phyloP scores from a whole-genome alignment of 2,329 filamentous ascomycete genomes.

The Exophiala sideris region DNA sequence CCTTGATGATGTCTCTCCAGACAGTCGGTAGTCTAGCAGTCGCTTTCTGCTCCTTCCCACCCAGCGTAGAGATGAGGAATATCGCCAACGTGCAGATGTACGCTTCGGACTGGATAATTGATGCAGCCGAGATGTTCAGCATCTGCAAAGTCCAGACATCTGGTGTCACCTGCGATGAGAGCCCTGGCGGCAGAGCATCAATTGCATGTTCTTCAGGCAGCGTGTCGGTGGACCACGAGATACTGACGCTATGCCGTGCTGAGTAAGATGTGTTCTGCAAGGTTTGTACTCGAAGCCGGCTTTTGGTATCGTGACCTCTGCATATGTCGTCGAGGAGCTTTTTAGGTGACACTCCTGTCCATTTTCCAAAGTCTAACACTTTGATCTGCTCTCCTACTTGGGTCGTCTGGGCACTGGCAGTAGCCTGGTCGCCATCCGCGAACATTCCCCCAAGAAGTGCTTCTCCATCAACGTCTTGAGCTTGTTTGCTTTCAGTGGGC shows the following conservation, averaged over 20 bases:
- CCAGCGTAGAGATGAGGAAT: conserved; percentile 75
- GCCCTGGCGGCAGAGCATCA: conserved; percentile 38
- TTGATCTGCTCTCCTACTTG: conserved; percentile 51
- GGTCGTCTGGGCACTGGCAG: conserved; percentile 5
- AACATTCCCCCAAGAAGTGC: conserved; percentile 59
- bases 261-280: conserved; percentile 73
- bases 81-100: conserved; percentile 79
- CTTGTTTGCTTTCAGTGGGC: conserved; percentile 26
- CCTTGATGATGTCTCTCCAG: conserved; percentile 83
- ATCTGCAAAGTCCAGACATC: conserved; percentile 65
- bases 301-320: conserved; percentile 68
- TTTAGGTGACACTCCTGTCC: conserved; percentile 70
- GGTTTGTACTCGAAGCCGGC: conserved; percentile 63
- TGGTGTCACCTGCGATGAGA: conserved; percentile 46
- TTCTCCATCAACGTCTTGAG: conserved; percentile 42
- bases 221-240: conserved; percentile 70
- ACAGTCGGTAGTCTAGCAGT: conserved; percentile 71
- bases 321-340: conserved; percentile 84
- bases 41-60: conserved; percentile 79
- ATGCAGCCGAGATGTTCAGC: conserved; percentile 68
- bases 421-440: conserved; percentile 35
- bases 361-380: conserved; percentile 81
- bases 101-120: conserved; percentile 76
- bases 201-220: conserved; percentile 53
- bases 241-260: conserved; percentile 69